A percentile compares a stretch with the other conserved stretches of the same genome.
Conservation (phyloP, 371 early-diverging fungal species). For the Funneliformis caledonium region DNA sequence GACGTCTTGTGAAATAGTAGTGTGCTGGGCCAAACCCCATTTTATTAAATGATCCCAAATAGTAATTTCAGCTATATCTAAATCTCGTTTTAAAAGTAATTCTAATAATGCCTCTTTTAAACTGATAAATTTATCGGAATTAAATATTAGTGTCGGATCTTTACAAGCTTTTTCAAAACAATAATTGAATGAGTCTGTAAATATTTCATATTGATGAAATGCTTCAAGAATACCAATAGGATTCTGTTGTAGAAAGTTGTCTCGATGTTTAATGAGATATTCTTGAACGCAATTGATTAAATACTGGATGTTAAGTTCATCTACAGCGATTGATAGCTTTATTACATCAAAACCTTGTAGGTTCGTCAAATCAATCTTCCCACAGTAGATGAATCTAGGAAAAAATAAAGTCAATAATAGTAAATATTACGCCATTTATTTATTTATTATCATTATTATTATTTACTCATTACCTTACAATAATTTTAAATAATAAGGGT, state of each 20-base stretch:
- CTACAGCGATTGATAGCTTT: background rate
- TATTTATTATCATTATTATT: too few relatives aligned
- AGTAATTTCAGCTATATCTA: background rate
- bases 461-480: too few relatives aligned
- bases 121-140: background rate
- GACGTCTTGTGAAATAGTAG: background rate
- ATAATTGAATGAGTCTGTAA: background rate
- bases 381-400: background rate
- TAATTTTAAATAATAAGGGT: too few relatives aligned
- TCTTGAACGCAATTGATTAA: background rate
- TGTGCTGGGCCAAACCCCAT: constrained; percentile 10
- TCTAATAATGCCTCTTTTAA: background rate
- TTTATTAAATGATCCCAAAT: constrained; percentile 20
- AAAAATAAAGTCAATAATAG: too few relatives aligned
- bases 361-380: background rate
- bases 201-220: background rate
- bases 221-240: background rate
- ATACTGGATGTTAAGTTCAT: background rate
- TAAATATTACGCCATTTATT: too few relatives aligned
- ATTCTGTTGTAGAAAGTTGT: background rate
- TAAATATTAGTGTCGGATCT: background rate
- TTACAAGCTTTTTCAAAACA: background rate
- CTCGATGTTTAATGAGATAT: background rate
- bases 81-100: constrained; percentile 9
- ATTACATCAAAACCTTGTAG: background rate